Evolutionary conservation across 495 filamentous ascomycete genomes (phyloP), one percentile per base, ranked within the genome.

Genomic region (Trichoderma virens): DNA sequence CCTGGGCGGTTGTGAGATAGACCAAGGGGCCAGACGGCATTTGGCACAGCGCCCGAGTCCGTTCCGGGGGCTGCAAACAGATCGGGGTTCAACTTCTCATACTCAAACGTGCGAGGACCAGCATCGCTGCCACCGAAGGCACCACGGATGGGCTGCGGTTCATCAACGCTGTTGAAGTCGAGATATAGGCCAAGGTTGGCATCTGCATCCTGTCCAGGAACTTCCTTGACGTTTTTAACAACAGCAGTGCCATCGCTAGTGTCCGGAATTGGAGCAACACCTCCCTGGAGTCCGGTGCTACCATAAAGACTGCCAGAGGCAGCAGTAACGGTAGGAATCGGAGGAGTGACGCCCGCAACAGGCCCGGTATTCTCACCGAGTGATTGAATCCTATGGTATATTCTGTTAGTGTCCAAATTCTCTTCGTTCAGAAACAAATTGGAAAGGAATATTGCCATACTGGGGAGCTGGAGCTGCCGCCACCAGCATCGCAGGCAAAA

Each of bases 11-110:
- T 84, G 65, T 86, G 83, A 62, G 85, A 88, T 11, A 90, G 75
- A 64, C 86, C 88, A 70, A 92, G 79, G 0, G 87, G 86, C 88
- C 88, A 92, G 67, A 88, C 84, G 1, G 86, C 83, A 68, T 90
- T 88, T 30, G 82, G 76, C 0, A 89, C 83, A 54, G 75, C 74
- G 1, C 88, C 89, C 39, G 72, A 63, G 70, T 91, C 89, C 0
- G 87, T 88, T 2, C 79, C 82, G 0, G 89, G 89, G 2, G 88
- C 86, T 0, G 86, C 86, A 38, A 84, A 80, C 8, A 84, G 76
- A 68, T 91, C 87, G 5, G 85, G 84, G 67, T 91, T 88, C 16
- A 85, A 76, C 60, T 79, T 81, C 64, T 90, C 83, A 65, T 90
- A 87, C 59, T 78, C 75, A 62, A 78, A 76, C 2, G 85, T 86